Conservation (phyloP, 352 stramenopile genomes). For the Aphanomyces stellatus region DNA sequence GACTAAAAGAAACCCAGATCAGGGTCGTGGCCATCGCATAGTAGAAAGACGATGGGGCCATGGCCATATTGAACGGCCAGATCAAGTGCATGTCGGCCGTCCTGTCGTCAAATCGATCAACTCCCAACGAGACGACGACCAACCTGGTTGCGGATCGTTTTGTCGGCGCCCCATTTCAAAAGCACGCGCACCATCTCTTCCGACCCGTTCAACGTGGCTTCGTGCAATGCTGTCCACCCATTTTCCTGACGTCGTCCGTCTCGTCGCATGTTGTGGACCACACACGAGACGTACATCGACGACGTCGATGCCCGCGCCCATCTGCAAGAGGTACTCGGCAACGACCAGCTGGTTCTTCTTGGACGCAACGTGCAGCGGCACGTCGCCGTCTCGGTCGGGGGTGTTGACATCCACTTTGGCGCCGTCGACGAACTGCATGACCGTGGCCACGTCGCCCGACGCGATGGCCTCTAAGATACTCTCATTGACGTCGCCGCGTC, state of each 20-base stretch:
- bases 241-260: not conserved
- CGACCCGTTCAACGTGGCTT: not conserved
- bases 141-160: conserved; percentile 13
- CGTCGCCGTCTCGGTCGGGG: conserved; percentile 11
- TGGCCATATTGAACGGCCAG: conserved; percentile 17
- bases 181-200: conserved; percentile 16
- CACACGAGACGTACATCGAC: not conserved
- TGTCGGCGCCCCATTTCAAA: conserved; percentile 8
- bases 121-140: not conserved
- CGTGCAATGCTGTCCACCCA: conserved; percentile 14
- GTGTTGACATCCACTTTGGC: conserved; percentile 12
- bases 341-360: conserved; percentile 10
- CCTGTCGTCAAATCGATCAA: not conserved
- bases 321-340: not conserved
- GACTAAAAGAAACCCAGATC: conserved; percentile 6
- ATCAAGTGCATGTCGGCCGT: conserved; percentile 4
- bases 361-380: conserved; percentile 1
- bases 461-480: conserved; percentile 1
- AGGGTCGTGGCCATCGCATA: conserved; percentile 12
- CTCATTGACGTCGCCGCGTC: not conserved
- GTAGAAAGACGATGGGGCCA: conserved; percentile 15
- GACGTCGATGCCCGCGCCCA: not conserved
- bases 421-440: not conserved
- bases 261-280: not conserved
- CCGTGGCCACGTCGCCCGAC: not conserved